Percentiles rank a stretch among this genome's conserved stretches.
Evolutionary conservation across 2,329 filamentous ascomycete species (phyloP).

Genomic region (Aspergillus chevalieri): DNA sequence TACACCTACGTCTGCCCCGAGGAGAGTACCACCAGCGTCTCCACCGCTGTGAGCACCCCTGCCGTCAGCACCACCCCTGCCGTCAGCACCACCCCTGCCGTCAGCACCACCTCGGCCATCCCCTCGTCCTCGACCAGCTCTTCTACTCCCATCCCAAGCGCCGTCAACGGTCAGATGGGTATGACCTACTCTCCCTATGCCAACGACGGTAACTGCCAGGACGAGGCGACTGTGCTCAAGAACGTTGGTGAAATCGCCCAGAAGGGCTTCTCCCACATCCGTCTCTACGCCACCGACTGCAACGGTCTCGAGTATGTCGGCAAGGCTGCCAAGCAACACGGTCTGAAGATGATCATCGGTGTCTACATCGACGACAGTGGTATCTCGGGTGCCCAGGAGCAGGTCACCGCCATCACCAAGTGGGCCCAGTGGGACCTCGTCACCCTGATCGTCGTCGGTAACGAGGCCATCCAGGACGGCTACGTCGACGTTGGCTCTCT

Average conservation of each 20-base stretch:
- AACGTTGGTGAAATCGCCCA: conserved; percentile 59
- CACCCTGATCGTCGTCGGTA: conserved; percentile 77
- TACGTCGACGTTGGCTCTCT: conserved; percentile 61
- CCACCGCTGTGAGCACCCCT: conserved; percentile 12
- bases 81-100: conserved; percentile 10
- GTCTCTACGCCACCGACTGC: conserved; percentile 92
- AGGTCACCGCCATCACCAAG: conserved; percentile 65
- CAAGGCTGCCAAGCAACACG: conserved; percentile 57
- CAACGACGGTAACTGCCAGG: conserved; percentile 57
- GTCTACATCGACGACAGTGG: conserved; percentile 68
- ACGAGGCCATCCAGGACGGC: conserved; percentile 79
- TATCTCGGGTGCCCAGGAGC: conserved; percentile 59
- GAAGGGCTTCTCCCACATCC: conserved; percentile 64
- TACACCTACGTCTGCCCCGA: conserved; percentile 64
- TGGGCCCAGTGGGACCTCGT: conserved; percentile 73
- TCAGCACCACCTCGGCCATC: conserved; percentile 15
- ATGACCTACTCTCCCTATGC: conserved; percentile 77
- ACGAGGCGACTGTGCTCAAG: conserved; percentile 47
- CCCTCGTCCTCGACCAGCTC: conserved; percentile 20
- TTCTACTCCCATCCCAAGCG: conserved; percentile 16
- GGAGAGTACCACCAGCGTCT: conserved; percentile 44
- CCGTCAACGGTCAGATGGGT: conserved; percentile 50
- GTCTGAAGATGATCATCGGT: conserved; percentile 76
- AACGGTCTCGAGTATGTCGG: conserved; percentile 71
- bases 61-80: conserved; percentile 13